A percentile compares a stretch with the other conserved stretches of the same genome.
phyloP scores from a whole-genome alignment of 2,329 filamentous ascomycete genomes.

The Aspergillus japonicus region DNA sequence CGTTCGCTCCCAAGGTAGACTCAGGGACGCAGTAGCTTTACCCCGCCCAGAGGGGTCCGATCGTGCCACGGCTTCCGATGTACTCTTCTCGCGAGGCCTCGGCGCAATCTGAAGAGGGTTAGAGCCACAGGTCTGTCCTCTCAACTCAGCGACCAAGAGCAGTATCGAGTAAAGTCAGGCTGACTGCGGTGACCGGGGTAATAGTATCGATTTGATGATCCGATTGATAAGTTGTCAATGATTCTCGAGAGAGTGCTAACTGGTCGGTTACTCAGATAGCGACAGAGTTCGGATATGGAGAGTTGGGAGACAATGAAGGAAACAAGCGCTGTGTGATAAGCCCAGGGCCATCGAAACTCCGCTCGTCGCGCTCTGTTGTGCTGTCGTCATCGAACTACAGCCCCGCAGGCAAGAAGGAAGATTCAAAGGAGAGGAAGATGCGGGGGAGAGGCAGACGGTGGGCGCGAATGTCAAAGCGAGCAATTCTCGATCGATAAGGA shows the following conservation, averaged over 20 bases:
- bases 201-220: background rate
- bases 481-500: background rate
- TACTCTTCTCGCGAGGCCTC: background rate
- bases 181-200: background rate
- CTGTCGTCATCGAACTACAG: background rate
- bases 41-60: slow-evolving; percentile 5
- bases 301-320: background rate
- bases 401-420: background rate
- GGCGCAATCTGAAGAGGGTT: background rate
- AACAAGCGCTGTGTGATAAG: background rate
- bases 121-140: background rate
- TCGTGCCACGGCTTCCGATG: slow-evolving; percentile 1
- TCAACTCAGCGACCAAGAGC: background rate
- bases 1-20: background rate
- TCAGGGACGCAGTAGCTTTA: background rate
- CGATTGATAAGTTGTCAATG: background rate
- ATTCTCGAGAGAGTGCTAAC: background rate
- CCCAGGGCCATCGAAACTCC: background rate
- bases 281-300: background rate
- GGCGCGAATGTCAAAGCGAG: background rate
- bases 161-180: background rate
- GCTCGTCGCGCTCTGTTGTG: background rate
- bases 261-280: background rate
- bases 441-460: background rate
- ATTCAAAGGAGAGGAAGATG: background rate